These are phyloP conservation scores for Emergomyces pasteurianus DNA, from an alignment of 2,329 filamentous ascomycete species.

Conservation along the genomic window DNA sequence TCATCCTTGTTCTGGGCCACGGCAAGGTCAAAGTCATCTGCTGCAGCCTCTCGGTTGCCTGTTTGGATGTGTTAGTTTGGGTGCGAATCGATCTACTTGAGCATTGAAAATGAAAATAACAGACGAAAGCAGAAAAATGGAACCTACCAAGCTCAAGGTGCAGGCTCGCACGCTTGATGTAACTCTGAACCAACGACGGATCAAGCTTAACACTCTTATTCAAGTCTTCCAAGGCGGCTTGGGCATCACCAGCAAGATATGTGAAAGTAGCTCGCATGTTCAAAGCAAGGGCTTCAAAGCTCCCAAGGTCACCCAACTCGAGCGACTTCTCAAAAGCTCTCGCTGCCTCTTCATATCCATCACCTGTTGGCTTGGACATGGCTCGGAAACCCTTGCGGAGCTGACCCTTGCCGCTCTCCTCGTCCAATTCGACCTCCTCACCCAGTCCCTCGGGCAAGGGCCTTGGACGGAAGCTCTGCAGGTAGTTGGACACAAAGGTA, in stretches of 20 bases:
- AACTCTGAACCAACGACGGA: slow-evolving; percentile 81
- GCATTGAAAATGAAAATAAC: not conserved
- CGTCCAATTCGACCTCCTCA: slow-evolving; percentile 62
- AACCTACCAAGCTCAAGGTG: slow-evolving; percentile 74
- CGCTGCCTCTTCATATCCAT: slow-evolving; percentile 83
- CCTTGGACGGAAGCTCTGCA: slow-evolving; percentile 90
- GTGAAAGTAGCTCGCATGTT: slow-evolving; percentile 96
- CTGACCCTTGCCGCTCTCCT: slow-evolving; percentile 72
- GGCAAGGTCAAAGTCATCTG: slow-evolving; percentile 76
- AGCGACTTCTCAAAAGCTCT: slow-evolving; percentile 78
- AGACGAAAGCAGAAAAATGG: not conserved
- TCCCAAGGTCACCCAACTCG: slow-evolving; percentile 65
- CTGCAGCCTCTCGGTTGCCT: slow-evolving; percentile 76
- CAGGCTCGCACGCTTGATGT: slow-evolving; percentile 98
- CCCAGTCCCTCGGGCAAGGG: slow-evolving; percentile 70
- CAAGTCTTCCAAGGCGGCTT: slow-evolving; percentile 69
- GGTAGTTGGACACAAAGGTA: slow-evolving; percentile 96
- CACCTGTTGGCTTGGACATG: slow-evolving; percentile 74
- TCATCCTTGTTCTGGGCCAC: slow-evolving; percentile 75
- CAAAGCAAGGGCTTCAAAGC: slow-evolving; percentile 81
- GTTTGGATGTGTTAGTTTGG: slow-evolving; percentile 12
- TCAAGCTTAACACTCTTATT: slow-evolving; percentile 89
- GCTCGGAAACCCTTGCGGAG: slow-evolving; percentile 71
- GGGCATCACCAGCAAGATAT: slow-evolving; percentile 80
- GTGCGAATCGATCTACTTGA: not conserved